Base-by-base conservation (phyloP, 306 rosid genomes). In the Cucumis hystrix region DNA sequence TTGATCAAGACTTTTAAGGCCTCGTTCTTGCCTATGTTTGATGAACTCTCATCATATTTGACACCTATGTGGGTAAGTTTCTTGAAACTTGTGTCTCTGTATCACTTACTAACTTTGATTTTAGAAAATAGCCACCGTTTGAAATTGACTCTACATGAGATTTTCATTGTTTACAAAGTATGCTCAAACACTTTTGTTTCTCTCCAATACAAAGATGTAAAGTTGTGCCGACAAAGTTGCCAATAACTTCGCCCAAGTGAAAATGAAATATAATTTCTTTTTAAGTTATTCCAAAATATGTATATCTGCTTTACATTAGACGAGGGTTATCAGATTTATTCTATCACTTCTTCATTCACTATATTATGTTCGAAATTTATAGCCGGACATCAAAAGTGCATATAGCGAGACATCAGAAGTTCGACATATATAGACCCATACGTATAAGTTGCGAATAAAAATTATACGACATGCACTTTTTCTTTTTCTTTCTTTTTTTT, bases 31-130 rank as follows among this genome's bases (percentile, higher is more conserved):
- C 98, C 92, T 16, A 92, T 96, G 88, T 96, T 96, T 77, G 97
- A 96, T 41, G 94, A 87, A 81, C 86, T 96, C 73, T 86, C 99
- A 57, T 88, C 99, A 17, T 96, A 96, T 91, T 74, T 96, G 82
- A 96, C 98, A 23, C 99, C 99, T 86, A 96, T 96, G 99, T 96
- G 99, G 99, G 99, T 96, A 87, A 85, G 99, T 91, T 72, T 79
- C 67, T 47, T 73, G 77, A 54, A 6, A 33, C 10, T 3, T 52
- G 23, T 17, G 33, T 68, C 7, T 43, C 75, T 41, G n/a, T 10
- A 41, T 21, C 25, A 1, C 12, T 20, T 72, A 7, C 21, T 23
- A 51, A 72, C 1, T 71, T 71, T 16, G 18, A 73, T 30, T 15
- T 51, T 25, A 51, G 6, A 49, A 51, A 17, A 16, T 73, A 25